Evolutionary conservation across 129 eudicot species (phyloP), one percentile per base, ranked within the genome.

Genomic region (Flaveria trinervia): DNA sequence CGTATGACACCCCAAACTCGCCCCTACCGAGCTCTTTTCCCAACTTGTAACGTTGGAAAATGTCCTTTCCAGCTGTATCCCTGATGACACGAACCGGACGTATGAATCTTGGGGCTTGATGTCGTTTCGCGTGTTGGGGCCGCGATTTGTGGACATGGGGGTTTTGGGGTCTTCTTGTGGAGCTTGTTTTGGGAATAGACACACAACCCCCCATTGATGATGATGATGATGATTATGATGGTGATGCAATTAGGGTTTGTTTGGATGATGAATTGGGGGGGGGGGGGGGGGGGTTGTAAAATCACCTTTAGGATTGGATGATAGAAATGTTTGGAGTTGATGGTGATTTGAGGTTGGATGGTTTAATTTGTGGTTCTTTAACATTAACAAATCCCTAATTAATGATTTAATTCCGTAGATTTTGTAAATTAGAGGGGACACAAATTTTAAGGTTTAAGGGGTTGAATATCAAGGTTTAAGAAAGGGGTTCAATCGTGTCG

Each of bases 1-100:
- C 80, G 62, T 93, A 90, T 5, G 98, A 90, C 14, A 93, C 76
- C 20, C 98, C 98, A 17, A 93, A 88, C 74, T 93, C 98, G 0
- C 96, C 97, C 62, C 97, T 82, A 18, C 98, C 98, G 1, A 93
- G 81, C 65, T 93, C 98, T 72, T 78, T 85, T 11, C 98, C 98
- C 0, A 93, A 74, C 44, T 36, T 67, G 76, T 93, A 93, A 49
- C 71, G 79, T 18, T 75, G 52, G 20, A 15, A 69, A n/a, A 88
- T 84, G 70, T 87, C 84, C 30, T 83, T 71, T 5, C 86, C 91
- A 0, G 80, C 44, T 0, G 88, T 77, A 54, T 86, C 94, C 17
- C 52, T 75, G 41, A 92, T 45, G 39, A 92, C 89, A 15, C 57
- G 75, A 72, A 79, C 59, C 0, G 89, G 78, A 0, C 84, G 84